Base-by-base conservation (phyloP, 371 early-diverging fungal species). In the Mucor piriformis region DNA sequence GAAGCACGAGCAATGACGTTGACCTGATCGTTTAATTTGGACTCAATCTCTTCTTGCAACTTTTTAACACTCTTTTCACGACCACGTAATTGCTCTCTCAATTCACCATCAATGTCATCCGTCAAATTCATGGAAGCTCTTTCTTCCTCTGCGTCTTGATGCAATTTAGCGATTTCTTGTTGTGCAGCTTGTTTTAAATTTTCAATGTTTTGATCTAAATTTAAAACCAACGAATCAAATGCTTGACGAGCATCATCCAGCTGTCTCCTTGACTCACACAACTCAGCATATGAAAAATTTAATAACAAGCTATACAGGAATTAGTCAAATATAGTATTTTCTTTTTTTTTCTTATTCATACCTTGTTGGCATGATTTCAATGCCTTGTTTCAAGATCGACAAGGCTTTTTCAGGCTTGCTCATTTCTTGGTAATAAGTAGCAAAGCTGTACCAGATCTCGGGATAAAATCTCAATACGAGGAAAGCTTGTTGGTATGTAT, bases 401-500 rank as follows among this genome's bases (percentile, higher is more conserved):
- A 89, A 68, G 0, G 95, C 92, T 50, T 94, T 93, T 23, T 90
- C 92, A 3, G 69, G 60, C 42, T 88, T 87, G 15, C 81, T 90
- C 25, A 76, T 73, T 40, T 92, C 88, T 5, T 67, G 63, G 55
- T 90, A 78, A 66, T 93, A 96, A 21, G 67, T 78, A 7, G 93
- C 90, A 66, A 60, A 83, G 38, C 70, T 65, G 38, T 74, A 73
- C 96, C 95, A 96, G 6, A 97, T 70, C 64, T 97, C 95, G 0
- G 97, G 97, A 65, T 90, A 96, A 54, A 86, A 86, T 32, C 95
- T 73, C 67, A 97, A 74, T 37, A 81, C 84, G 63, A 92, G 70
- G 54, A 95, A 83, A 0, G 95, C 92, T 61, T 93, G 93, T 66
- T 90, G 91, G 65, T 93, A 98, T 0, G 90, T 90, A 70, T 90